Percentiles rank a stretch among this genome's conserved stretches.
phyloP scores from a whole-genome alignment of 1,139 yeast species.

The Yamadazyma aaseri region DNA sequence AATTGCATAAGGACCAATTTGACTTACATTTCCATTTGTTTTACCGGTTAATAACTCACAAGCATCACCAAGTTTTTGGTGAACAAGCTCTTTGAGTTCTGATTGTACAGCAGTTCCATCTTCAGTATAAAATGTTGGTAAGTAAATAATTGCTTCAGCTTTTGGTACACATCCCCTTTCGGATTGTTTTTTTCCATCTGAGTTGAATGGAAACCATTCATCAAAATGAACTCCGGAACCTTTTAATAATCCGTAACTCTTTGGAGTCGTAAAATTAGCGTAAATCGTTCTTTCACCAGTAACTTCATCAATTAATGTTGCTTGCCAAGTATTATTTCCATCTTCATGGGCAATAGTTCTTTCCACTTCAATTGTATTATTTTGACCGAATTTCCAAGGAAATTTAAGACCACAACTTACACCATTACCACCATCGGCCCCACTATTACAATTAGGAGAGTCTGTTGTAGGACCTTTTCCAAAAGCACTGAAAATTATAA shows the following conservation, averaged over 20 bases:
- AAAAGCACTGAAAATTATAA: slow-evolving; percentile 9
- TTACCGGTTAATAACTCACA: too few species aligned
- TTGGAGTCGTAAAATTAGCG: slow-evolving; percentile 12
- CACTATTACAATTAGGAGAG: slow-evolving; percentile 8
- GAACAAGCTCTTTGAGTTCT: too few species aligned
- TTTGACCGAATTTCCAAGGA: slow-evolving; percentile 13
- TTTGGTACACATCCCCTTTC: too few species aligned
- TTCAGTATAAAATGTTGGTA: too few species aligned
- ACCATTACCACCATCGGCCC: slow-evolving; percentile 14
- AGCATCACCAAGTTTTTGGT: too few species aligned
- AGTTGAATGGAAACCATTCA: too few species aligned
- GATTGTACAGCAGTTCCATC: too few species aligned
- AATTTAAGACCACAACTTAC: slow-evolving; percentile 10
- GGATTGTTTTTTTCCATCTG: too few species aligned
- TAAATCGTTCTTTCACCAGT: slow-evolving; percentile 8
- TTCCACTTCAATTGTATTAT: slow-evolving; percentile 10
- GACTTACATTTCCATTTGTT: too few species aligned
- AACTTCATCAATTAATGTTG: slow-evolving; percentile 10
- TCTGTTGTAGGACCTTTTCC: slow-evolving; percentile 9
- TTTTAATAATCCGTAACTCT: slow-evolving; percentile 8
- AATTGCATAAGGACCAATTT: too few species aligned
- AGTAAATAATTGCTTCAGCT: too few species aligned
- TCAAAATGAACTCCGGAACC: slow-evolving; percentile 6
- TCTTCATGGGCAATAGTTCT: background rate
- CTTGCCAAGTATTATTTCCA: slow-evolving; percentile 13